Evolutionary conservation across 2,329 filamentous ascomycete species (phyloP), one percentile per base, ranked within the genome.

Genomic region (Aspergillus cejpii): DNA sequence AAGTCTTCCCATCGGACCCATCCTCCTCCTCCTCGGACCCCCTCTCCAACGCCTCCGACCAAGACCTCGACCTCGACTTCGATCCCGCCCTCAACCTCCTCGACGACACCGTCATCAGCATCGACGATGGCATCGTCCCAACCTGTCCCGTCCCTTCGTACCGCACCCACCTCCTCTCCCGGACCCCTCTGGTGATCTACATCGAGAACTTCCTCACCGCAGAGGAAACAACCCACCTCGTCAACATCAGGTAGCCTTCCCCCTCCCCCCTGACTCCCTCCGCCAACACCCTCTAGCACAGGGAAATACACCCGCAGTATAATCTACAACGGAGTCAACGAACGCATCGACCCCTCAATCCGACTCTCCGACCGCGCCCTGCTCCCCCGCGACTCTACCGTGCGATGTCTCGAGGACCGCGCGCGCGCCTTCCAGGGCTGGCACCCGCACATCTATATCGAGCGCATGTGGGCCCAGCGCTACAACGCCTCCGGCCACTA

Each of bases 401-500:
- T 81, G 6, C 73, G 77, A 47, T 82, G 79, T 55, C 73, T 82
- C 47, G 79, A 81, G 57, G 64, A 73, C 24, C 75, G 79, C 41
- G 78, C 78, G 7, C 71, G 76, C 5, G 61, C 67, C 6, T 78
- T 82, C 58, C 79, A 83, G 59, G 79, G 79, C 53, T 81, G 78
- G 78, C 73, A 73, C 1, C 67, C 70, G 1, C 66, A 78, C 41
- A 70, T 79, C 1, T 79, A 77, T 45, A 74, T 82, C 57, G 79
- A 83, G 60, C 72, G 75, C 39, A 70, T 82, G 50, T 80, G 78
- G 74, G 75, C 75, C 1, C 79, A 82, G 56, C 69, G 75, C 40
- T 83, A 83, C 55, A 75, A 74, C n/a, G 57, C 64, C 5, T 71
- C 69, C 2, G 79, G 79, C 1, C 77, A 81, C 58, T 83, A 82